Percentiles rank a stretch among this genome's conserved stretches.
phyloP scores from a whole-genome alignment of 2,329 filamentous ascomycete genomes.

The Phyllosticta citrichinensis region DNA sequence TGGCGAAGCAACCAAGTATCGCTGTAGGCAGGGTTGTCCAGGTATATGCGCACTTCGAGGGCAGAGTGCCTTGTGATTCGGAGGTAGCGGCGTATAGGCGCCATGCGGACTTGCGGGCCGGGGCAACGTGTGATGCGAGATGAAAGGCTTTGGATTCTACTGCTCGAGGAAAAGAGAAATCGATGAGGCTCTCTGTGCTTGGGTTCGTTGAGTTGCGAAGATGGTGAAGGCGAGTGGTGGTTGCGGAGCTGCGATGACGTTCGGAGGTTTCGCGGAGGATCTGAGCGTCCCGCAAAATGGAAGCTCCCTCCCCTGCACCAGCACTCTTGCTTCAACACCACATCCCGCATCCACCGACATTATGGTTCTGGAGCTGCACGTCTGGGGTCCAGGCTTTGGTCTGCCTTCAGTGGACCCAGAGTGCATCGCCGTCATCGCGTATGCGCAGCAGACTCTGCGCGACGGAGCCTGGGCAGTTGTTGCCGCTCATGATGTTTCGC shows the following conservation, averaged over 20 bases:
- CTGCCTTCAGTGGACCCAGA: constrained; percentile 86
- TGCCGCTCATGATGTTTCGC: constrained; percentile 49
- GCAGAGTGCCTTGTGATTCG: constrained; percentile 89
- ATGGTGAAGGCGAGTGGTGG: neutral
- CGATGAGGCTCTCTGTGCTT: neutral
- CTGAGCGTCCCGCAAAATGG: constrained; percentile 8
- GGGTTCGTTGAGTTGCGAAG: neutral
- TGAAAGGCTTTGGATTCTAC: too few species aligned
- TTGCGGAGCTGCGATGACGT: constrained; percentile 4
- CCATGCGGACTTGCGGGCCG: constrained; percentile 48
- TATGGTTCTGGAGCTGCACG: constrained; percentile 61
- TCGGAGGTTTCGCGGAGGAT: constrained; percentile 1
- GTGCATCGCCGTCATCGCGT: constrained; percentile 75
- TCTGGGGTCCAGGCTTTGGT: constrained; percentile 83
- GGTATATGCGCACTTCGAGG: constrained; percentile 92
- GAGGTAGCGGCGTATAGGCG: constrained; percentile 78
- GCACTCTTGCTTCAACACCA: neutral
- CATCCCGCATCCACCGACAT: constrained; percentile 1
- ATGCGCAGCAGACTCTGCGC: constrained; percentile 56
- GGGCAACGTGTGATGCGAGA: neutral
- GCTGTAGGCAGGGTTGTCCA: constrained; percentile 77
- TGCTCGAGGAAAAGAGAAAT: too few species aligned
- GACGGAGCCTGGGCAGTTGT: constrained; percentile 35
- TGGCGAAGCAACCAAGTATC: constrained; percentile 77
- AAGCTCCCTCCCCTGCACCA: neutral